Evolutionary conservation across 2,329 filamentous ascomycete genomes (phyloP).

Genomic region (Dactylellina drechsleri): DNA sequence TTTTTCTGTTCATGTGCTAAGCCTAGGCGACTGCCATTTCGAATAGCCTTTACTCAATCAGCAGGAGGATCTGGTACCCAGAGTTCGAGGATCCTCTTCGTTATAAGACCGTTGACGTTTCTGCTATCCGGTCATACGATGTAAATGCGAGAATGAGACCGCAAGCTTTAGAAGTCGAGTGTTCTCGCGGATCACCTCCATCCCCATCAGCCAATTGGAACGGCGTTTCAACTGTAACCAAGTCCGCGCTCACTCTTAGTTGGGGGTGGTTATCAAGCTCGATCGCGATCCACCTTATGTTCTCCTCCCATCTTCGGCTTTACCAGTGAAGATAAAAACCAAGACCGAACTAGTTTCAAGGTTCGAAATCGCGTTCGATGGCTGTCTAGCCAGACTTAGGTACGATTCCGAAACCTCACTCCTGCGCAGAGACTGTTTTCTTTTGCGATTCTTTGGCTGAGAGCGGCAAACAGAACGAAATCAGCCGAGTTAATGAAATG

Average conservation of each 20-base stretch:
- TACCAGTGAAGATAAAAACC: background rate
- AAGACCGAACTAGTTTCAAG: background rate
- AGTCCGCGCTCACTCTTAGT: background rate
- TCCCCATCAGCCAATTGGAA: constrained; percentile 10
- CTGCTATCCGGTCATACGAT: no score
- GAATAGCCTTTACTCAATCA: no score
- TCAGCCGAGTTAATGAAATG: constrained; percentile 33
- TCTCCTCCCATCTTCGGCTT: background rate
- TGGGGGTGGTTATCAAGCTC: constrained; percentile 8
- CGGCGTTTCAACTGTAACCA: constrained; percentile 18
- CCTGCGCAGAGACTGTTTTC: background rate
- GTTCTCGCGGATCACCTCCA: constrained; percentile 6
- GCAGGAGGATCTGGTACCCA: no score
- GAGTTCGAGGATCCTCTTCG: no score
- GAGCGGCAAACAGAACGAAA: constrained; percentile 34
- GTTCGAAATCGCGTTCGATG: no score
- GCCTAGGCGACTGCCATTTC: no score
- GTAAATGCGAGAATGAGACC: no score
- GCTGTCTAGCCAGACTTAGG: background rate
- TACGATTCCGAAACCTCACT: background rate
- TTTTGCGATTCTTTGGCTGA: constrained; percentile 10
- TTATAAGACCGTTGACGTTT: no score
- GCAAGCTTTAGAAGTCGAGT: background rate
- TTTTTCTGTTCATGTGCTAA: no score
- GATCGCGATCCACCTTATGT: constrained; percentile 32